phyloP scores from a whole-genome alignment of 2,329 filamentous ascomycete species.

The Cytospora leucostoma region DNA sequence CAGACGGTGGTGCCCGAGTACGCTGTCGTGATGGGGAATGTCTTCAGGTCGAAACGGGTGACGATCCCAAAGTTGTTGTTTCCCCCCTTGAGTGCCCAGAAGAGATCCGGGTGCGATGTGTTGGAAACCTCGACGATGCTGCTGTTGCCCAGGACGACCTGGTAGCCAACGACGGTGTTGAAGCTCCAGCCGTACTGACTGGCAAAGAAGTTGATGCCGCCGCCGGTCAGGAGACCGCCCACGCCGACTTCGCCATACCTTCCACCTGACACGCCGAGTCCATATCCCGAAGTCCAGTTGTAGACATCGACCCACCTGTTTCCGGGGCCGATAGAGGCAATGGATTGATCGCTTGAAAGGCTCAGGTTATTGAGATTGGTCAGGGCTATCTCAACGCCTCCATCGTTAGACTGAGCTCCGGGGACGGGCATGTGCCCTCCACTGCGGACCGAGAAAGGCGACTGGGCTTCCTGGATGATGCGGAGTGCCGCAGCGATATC shows the following conservation, averaged over 20 bases:
- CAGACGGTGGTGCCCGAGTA: conserved; percentile 20
- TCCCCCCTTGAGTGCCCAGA: conserved; percentile 48
- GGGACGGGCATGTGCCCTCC: conserved; percentile 48
- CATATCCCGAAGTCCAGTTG: conserved; percentile 24
- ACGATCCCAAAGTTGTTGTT: conserved; percentile 47
- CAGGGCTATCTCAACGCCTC: conserved; percentile 40
- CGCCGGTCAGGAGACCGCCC: conserved; percentile 32
- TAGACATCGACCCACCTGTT: conserved; percentile 5
- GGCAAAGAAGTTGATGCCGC: conserved; percentile 32
- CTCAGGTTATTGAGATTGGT: conserved; percentile 27
- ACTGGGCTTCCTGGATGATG: not conserved
- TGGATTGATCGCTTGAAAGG: not conserved
- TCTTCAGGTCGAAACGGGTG: conserved; percentile 38
- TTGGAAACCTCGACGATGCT: conserved; percentile 34
- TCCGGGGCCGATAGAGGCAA: conserved; percentile 9
- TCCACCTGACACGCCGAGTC: conserved; percentile 32
- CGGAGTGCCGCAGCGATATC: not conserved
- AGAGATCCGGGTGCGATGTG: conserved; percentile 41
- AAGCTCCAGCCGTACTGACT: conserved; percentile 40
- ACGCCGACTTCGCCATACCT: conserved; percentile 33
- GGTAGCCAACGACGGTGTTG: conserved; percentile 42
- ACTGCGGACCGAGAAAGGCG: conserved; percentile 43
- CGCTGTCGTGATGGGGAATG: conserved; percentile 30
- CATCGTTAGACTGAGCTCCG: conserved; percentile 42
- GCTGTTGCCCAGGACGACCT: conserved; percentile 44